Base-by-base conservation (phyloP, 2,329 filamentous ascomycete genomes). In the Tricladium varicosporioides region DNA sequence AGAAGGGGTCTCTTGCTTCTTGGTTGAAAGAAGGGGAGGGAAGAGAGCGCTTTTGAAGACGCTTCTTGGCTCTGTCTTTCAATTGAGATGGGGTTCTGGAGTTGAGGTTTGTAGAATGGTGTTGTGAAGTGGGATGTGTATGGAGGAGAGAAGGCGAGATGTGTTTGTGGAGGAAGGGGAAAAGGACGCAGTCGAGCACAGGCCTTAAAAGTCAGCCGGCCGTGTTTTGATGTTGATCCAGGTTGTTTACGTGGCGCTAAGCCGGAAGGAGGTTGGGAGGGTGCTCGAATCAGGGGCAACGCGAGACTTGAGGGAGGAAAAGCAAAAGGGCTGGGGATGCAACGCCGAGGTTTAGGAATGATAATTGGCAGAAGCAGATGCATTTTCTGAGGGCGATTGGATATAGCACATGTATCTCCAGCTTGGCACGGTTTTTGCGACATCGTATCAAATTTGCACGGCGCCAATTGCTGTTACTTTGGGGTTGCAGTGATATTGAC, bases 1-100 rank as follows among this genome's bases (percentile, higher is more conserved):
- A 85, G 82, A 85, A 85, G 76, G 76, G 77, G 80, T 78, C 80
- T 83, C 80, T 82, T 80, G 81, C 81, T 84, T 80, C 79, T 81
- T 76, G 76, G 76, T 77, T 71, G 73, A 77, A 75, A 72, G 73
- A 74, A 72, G 70, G 70, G 69, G 71, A 65, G 68, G 69, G 69
- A 72, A 72, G 69, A 70, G 64, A 68, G 67, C 67, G 67, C 62
- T 59, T 59, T 51, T 48, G 48, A 54, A 48, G 53, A 60, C 60
- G 58, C 61, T 66, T 66, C 63, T 65, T 61, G 59, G 60, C 63
- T 60, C 61, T 53, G 54, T 58, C 60, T 58, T 66, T 63, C 56
- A 59, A 56, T 53, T 48, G 53, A 43, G 15, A 51, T 48, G 19
- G 16, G 40, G 47, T 9, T 40, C 48, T 49, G 15, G 46, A 45